phyloP scores from a whole-genome alignment of 2,329 filamentous ascomycete species.

The Epichloe festucae region DNA sequence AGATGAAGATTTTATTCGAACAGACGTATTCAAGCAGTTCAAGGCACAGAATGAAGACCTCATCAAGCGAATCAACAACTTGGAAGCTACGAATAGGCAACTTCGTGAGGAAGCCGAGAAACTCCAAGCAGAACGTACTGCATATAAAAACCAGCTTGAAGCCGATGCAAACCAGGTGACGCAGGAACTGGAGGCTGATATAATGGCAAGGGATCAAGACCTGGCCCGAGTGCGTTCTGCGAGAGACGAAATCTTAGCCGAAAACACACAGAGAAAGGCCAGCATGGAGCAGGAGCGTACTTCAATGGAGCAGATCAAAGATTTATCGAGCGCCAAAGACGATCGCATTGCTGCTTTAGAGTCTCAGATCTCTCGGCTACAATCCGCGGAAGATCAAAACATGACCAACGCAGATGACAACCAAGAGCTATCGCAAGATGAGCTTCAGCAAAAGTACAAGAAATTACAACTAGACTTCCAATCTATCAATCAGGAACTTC shows the following conservation, averaged over 20 bases:
- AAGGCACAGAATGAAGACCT: constrained; percentile 86
- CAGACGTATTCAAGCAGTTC: constrained; percentile 85
- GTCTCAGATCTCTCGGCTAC: constrained; percentile 63
- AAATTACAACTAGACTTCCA: constrained; percentile 69
- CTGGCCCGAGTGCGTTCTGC: constrained; percentile 72
- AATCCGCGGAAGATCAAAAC: constrained; percentile 32
- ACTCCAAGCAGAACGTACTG: constrained; percentile 69
- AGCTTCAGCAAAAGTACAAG: constrained; percentile 59
- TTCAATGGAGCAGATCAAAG: constrained; percentile 61
- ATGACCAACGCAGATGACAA: constrained; percentile 33
- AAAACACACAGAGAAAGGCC: constrained; percentile 66
- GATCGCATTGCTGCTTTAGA: constrained; percentile 73
- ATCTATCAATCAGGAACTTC: constrained; percentile 75
- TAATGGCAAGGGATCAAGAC: constrained; percentile 71
- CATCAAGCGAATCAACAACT: constrained; percentile 78
- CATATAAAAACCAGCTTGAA: constrained; percentile 70
- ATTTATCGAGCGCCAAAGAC: constrained; percentile 66
- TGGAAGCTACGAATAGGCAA: constrained; percentile 79
- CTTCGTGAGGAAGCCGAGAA: constrained; percentile 76
- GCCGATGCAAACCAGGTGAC: constrained; percentile 62
- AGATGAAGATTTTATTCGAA: constrained; percentile 88
- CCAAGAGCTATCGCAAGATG: constrained; percentile 51
- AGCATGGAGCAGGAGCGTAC: constrained; percentile 63
- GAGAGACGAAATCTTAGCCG: constrained; percentile 75
- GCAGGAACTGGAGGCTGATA: constrained; percentile 67